Percentiles rank a stretch among this genome's conserved stretches.
Evolutionary conservation across 306 rosid species (phyloP).

Genomic region (Potentilla sterilis): DNA sequence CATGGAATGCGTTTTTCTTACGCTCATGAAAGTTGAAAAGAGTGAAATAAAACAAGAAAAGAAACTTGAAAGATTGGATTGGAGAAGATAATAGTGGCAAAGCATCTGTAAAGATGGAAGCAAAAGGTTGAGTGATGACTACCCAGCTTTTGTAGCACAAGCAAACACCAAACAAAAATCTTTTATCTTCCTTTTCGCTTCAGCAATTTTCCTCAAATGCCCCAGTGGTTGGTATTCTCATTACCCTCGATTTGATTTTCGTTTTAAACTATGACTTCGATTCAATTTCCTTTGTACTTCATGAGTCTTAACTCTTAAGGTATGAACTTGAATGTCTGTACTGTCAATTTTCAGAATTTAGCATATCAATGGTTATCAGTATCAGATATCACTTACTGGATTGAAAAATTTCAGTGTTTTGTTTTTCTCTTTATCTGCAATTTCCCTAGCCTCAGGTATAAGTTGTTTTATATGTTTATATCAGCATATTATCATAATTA

Average conservation of each 20-base stretch:
- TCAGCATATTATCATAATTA: neutral
- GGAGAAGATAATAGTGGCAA: conserved; percentile 18
- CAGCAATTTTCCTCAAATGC: neutral
- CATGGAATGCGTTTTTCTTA: conserved; percentile 18
- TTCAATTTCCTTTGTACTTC: neutral
- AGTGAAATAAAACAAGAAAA: conserved; percentile 13
- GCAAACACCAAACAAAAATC: conserved; percentile 8
- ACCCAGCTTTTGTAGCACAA: neutral
- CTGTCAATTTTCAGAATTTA: neutral
- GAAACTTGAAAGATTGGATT: conserved; percentile 10
- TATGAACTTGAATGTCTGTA: neutral
- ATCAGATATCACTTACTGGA: neutral
- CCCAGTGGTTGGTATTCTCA: neutral
- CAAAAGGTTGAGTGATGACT: conserved; percentile 21
- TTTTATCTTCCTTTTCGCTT: neutral
- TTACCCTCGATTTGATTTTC: neutral
- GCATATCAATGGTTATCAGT: neutral
- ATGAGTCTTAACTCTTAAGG: neutral
- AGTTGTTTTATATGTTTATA: neutral
- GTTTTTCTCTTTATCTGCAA: neutral
- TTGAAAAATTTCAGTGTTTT: neutral
- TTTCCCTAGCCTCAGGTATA: neutral
- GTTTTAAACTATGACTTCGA: neutral
- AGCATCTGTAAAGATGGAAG: conserved; percentile 24
- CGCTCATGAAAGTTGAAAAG: conserved; percentile 13